A percentile compares a stretch with the other conserved stretches of the same genome.
Conservation (phyloP, 2,329 filamentous ascomycete genomes). For the Chalara sp. region DNA sequence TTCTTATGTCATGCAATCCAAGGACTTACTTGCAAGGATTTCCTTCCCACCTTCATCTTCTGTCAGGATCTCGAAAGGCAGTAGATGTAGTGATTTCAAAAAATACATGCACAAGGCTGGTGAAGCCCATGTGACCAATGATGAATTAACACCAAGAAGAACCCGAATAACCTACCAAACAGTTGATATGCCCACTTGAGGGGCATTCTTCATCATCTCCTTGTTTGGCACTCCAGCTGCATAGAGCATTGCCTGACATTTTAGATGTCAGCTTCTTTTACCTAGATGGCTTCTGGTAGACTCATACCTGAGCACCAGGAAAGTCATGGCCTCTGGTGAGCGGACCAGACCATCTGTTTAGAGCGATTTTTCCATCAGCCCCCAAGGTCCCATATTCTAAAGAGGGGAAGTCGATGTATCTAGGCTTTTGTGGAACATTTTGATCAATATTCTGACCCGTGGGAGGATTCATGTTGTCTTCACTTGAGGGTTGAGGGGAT, state of each 20-base stretch:
- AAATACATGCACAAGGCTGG: no score
- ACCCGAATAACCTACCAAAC: constrained; percentile 52
- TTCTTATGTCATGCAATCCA: constrained; percentile 4
- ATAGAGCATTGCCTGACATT: constrained; percentile 81
- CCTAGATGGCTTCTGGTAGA: neutral
- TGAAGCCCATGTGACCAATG: no score
- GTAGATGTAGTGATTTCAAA: neutral
- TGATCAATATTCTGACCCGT: neutral
- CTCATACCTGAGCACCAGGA: constrained; percentile 73
- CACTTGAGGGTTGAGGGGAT: neutral
- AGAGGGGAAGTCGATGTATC: constrained; percentile 25
- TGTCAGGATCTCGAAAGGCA: neutral
- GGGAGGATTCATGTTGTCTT: neutral
- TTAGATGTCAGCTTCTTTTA: neutral
- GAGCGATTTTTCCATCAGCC: constrained; percentile 49
- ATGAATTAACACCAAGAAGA: no score
- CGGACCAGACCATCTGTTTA: constrained; percentile 82
- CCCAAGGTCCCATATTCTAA: constrained; percentile 21
- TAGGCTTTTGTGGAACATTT: constrained; percentile 19
- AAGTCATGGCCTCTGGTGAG: constrained; percentile 52
- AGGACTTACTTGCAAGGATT: constrained; percentile 82
- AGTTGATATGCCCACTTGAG: constrained; percentile 84
- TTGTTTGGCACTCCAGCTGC: constrained; percentile 80
- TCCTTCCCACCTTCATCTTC: constrained; percentile 64
- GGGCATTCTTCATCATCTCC: constrained; percentile 80